phyloP scores from a whole-genome alignment of 345 rosid genomes.

The Populus pruinosa region DNA sequence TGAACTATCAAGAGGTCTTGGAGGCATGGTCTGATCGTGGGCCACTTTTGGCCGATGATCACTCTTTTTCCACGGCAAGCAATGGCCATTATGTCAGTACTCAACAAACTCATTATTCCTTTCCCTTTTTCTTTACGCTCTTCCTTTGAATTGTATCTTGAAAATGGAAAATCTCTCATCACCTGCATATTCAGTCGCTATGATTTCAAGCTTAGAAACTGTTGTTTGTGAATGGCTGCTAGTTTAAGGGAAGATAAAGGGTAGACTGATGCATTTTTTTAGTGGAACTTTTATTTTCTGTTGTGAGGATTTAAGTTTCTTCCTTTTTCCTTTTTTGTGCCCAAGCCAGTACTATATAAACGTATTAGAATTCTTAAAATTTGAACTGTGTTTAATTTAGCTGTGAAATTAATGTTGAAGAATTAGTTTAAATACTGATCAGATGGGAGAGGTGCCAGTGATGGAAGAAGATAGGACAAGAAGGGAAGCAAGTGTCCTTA shows the following conservation, averaged over 20 bases:
- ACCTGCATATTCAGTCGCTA: not conserved
- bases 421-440: not conserved
- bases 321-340: too few relatives aligned
- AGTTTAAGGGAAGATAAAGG: too few relatives aligned
- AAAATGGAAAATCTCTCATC: not conserved
- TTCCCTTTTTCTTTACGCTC: conserved; percentile 2
- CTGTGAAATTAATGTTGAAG: not conserved
- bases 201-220: too few relatives aligned
- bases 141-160: not conserved
- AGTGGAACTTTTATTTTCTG: not conserved
- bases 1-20: conserved; percentile 70
- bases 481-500: conserved; percentile 75
- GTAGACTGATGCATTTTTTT: too few relatives aligned
- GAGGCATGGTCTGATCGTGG: conserved; percentile 67
- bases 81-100: conserved; percentile 47
- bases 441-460: conserved; percentile 70
- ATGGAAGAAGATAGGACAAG: conserved; percentile 62
- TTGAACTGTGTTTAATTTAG: not conserved
- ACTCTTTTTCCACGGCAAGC: conserved; percentile 27
- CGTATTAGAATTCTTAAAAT: not conserved
- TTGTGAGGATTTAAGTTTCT: not conserved
- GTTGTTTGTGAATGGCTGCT: too few relatives aligned
- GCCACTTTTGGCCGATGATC: conserved; percentile 38
- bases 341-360: too few relatives aligned
- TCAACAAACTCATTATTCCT: not conserved